Evolutionary conservation across 1,284 basidiomycete species (phyloP).

Genomic region (Boletus holoroseus): DNA sequence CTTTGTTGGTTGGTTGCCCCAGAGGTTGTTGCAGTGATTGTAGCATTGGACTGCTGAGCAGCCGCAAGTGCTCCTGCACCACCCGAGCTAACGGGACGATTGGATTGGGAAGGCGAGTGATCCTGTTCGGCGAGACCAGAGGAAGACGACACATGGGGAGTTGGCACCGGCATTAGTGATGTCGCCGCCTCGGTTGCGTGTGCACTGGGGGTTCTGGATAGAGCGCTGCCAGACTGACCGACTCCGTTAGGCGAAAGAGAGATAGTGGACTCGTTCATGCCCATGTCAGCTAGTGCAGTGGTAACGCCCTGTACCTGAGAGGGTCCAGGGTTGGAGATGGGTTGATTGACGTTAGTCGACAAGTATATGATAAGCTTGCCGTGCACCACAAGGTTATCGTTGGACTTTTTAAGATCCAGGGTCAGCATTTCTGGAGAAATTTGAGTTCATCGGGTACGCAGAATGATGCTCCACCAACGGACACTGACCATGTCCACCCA

Average conservation of each 20-base stretch:
- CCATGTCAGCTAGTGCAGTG: conserved; percentile 54
- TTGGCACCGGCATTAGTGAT: conserved; percentile 34
- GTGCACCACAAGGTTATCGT: conserved; percentile 84
- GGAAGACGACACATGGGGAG: conserved; percentile 34
- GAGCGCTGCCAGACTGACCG: conserved; percentile 33
- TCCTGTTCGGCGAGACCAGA: conserved; percentile 26
- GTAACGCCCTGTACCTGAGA: conserved; percentile 54
- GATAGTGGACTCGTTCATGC: conserved; percentile 48
- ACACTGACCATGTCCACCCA: conserved; percentile 80
- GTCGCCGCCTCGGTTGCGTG: conserved; percentile 44
- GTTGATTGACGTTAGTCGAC: conserved; percentile 74
- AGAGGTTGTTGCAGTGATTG: conserved; percentile 27
- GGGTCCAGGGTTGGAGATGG: conserved; percentile 71
- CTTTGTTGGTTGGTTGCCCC: conserved; percentile 43
- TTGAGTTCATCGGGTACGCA: not conserved
- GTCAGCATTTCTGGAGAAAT: conserved; percentile 74
- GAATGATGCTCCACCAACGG: conserved; percentile 1
- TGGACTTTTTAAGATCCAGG: conserved; percentile 83
- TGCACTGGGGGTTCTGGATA: conserved; percentile 53
- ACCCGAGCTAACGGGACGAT: conserved; percentile 27
- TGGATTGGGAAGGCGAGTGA: conserved; percentile 21
- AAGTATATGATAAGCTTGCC: conserved; percentile 89
- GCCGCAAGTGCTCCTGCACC: conserved; percentile 12
- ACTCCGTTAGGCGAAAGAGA: conserved; percentile 46
- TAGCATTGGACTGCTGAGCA: conserved; percentile 24